Conservation (phyloP, 331 rosid species). For the Pyracantha coccinea region DNA sequence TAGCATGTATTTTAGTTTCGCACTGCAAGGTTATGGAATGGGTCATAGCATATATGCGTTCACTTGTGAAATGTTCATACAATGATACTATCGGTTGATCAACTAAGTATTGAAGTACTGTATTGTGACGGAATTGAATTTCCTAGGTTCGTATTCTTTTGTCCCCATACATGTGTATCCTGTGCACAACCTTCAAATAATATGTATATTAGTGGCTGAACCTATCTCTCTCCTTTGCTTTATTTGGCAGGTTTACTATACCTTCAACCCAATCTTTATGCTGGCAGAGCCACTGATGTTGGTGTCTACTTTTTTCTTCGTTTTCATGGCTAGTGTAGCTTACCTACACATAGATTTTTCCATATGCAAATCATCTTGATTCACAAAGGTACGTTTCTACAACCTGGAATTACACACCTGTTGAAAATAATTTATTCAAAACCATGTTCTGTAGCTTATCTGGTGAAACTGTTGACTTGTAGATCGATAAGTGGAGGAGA, state of each 20-base stretch:
- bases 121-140: neutral
- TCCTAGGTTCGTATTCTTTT: no score
- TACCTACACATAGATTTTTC: constrained; percentile 81
- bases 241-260: constrained; percentile 69
- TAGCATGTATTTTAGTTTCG: neutral
- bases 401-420: neutral
- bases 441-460: constrained; percentile 1
- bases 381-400: constrained; percentile 13
- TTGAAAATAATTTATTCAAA: neutral
- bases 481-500: constrained; percentile 22
- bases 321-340: constrained; percentile 62
- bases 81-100: neutral
- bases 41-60: neutral
- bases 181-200: no score
- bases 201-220: neutral
- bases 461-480: constrained; percentile 4
- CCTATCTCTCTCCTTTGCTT: neutral
- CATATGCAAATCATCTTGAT: constrained; percentile 38
- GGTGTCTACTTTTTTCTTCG: constrained; percentile 61
- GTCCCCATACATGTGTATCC: no score
- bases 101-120: neutral
- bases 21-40: neutral
- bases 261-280: constrained; percentile 81
- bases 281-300: constrained; percentile 95
- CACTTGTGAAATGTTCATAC: neutral